phyloP scores from a whole-genome alignment of 2,329 filamentous ascomycete species.

The Penicillium brasilianum region DNA sequence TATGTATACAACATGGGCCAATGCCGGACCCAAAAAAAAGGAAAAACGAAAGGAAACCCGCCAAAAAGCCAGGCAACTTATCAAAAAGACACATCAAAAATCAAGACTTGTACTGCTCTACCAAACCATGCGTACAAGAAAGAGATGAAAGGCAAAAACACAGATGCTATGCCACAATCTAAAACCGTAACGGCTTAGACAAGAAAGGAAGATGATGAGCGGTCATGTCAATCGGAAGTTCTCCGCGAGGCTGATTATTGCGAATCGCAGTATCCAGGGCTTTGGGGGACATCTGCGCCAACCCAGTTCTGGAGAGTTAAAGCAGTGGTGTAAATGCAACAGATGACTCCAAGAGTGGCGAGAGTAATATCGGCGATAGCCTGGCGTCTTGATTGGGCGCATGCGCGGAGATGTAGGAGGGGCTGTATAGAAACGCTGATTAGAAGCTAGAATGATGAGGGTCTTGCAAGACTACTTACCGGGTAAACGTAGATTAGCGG shows the following conservation, averaged over 20 bases:
- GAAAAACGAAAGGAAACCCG: not conserved
- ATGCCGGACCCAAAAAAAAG: slow-evolving; percentile 2
- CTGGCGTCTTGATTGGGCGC: slow-evolving; percentile 71
- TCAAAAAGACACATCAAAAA: slow-evolving; percentile 14
- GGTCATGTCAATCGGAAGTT: not conserved
- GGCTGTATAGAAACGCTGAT: slow-evolving; percentile 61
- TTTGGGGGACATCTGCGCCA: slow-evolving; percentile 56
- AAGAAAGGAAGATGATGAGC: slow-evolving; percentile 6
- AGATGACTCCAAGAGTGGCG: slow-evolving; percentile 79
- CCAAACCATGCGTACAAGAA: slow-evolving; percentile 13
- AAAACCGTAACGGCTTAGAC: slow-evolving; percentile 14
- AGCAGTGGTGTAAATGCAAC: slow-evolving; percentile 90
- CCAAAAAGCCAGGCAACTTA: slow-evolving; percentile 17
- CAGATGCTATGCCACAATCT: slow-evolving; percentile 23
- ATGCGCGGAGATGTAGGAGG: slow-evolving; percentile 82
- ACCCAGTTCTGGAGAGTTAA: slow-evolving; percentile 90
- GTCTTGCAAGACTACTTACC: slow-evolving; percentile 62
- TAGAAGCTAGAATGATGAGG: not conserved
- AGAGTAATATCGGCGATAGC: slow-evolving; percentile 74
- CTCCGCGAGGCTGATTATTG: slow-evolving; percentile 8
- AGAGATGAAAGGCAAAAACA: not conserved
- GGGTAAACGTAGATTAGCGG: slow-evolving; percentile 97
- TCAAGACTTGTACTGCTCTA: slow-evolving; percentile 12
- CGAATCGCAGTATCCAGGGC: slow-evolving; percentile 68
- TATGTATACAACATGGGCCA: slow-evolving; percentile 25